Percentiles rank a stretch among this genome's conserved stretches.
Conservation (phyloP, 2,329 filamentous ascomycete species). For the Xylariaceae sp. region DNA sequence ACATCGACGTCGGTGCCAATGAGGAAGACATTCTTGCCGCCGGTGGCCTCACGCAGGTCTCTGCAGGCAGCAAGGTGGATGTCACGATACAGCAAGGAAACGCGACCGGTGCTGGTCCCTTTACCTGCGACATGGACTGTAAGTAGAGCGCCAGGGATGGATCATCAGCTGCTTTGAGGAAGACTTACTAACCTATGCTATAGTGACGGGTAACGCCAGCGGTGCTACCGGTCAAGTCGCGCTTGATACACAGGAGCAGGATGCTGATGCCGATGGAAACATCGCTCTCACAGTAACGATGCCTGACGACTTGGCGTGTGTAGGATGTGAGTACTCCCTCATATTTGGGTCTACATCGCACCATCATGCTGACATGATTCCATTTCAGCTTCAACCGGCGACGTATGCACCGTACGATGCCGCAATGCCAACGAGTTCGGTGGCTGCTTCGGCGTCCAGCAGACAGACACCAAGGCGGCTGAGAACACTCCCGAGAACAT, state of each 20-base stretch:
- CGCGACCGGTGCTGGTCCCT: conserved; percentile 34
- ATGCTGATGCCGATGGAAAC: conserved; percentile 18
- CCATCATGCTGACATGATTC: background rate
- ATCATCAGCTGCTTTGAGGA: too few relatives aligned
- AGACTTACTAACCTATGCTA: too few relatives aligned
- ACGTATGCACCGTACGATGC: conserved; percentile 38
- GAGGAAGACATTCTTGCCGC: conserved; percentile 29
- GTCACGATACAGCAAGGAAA: conserved; percentile 42
- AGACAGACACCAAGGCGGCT: conserved; percentile 32
- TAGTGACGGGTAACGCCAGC: conserved; percentile 25
- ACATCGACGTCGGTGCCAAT: conserved; percentile 38
- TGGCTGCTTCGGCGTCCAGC: conserved; percentile 38
- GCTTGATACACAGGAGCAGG: conserved; percentile 35
- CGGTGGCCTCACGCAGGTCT: conserved; percentile 28
- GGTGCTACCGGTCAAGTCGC: conserved; percentile 38
- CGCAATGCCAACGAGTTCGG: conserved; percentile 32
- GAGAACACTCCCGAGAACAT: conserved; percentile 29
- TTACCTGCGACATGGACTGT: conserved; percentile 31
- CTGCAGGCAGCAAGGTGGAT: conserved; percentile 46
- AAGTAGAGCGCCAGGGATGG: too few relatives aligned
- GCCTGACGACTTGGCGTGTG: conserved; percentile 29
- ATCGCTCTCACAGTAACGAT: conserved; percentile 32
- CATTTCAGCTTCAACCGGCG: conserved; percentile 34
- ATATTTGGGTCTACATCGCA: background rate
- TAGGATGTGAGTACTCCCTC: conserved; percentile 25